Base-by-base conservation (phyloP, 2,329 filamentous ascomycete genomes). In the Colletotrichum endophyticum region DNA sequence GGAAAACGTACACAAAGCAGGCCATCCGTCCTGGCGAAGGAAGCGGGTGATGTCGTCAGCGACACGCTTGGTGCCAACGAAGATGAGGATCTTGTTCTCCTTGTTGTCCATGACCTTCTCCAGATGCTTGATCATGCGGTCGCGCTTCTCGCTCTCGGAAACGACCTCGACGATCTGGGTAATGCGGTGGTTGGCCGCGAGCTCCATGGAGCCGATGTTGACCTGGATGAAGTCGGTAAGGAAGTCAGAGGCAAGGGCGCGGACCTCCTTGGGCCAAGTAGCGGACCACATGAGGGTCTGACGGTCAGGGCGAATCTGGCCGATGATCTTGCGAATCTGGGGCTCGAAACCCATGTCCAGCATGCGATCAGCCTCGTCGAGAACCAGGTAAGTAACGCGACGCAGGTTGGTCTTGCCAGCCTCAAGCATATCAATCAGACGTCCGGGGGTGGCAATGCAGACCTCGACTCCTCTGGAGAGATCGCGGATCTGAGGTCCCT, bases 341-440 rank as follows among this genome's bases (percentile, higher is more conserved):
- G 97, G 97, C 89, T 99, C 97, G 88, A 99, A 99, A 92, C 97
- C 97, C 97, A 99, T 99, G 89, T 99, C 97, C 85, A 99, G 91
- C 97, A 99, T 99, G 84, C 97, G 96, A 88, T 99, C 97, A 85
- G 97, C 97, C 90, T 99, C 97, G 83, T 99, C 97, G 79, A 99
- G 96, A 80, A 99, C 97, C 74, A 99, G 91, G 89, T 99, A 99
- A 73, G 97, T 99, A 78, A 99, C 96, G 86, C 97, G 96, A 80
- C 96, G 96, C 79, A 99, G 92, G 89, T 99, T 99, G 82, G 97
- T 99, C 91, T 98, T 98, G 86, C 96, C 96, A 80, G 95, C 95
- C 88, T 99, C 97, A 36, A 99, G 92, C 95, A 99, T 98, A 83
- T 99, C 97, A 82, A 99, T 99, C 82, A 99, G 90, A 91, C 97